Evolutionary conservation across 129 eudicot species (phyloP), one percentile per base, ranked within the genome.

Genomic region (Solidago caesia): DNA sequence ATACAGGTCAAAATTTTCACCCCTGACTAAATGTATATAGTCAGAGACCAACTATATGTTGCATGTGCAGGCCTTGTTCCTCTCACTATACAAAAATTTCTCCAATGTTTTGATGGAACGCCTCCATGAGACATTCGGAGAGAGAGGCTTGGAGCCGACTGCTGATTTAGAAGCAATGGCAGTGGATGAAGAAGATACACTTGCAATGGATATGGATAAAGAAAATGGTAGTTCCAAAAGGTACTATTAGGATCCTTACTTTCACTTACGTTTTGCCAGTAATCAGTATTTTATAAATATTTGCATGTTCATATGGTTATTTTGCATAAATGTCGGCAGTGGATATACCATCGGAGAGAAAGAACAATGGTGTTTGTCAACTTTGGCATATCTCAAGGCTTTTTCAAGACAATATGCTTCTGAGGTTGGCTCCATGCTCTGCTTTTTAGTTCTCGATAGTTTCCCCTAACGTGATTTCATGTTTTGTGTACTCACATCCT

Each of bases 391-490:
- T 76, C 87, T 94, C 64, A 91, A 89, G 82, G 97, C 99, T 63
- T 83, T 94, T 64, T 85, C 97, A 2, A 89, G 99, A 70, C 99
- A 91, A 79, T 94, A 85, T 84, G 99, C 99, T 72, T 91, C 97
- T 0, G 99, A 94, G 89, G 98, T 90, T 76, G 75, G 78, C 75
- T 74, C 11, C 71, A 26, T 44, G 12, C 2, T 46, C 8, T 1
- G 51, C 57, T 53, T 58, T n/a, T 43, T 64, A 5, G 52, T 52
- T 75, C 5, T 55, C 12, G 3, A 33, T 74, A 6, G n/a, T 63
- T 74, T 53, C 3, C 8, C 7, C 2, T 13, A 14, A 53, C 14
- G 57, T 52, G 12, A 5, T 4, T 53, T n/a, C 5, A 52, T 48
- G 11, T 3, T 57, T 2, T 57, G 7, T 9, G 14, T 14, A 53